Evolutionary conservation across 306 rosid genomes (phyloP).

Genomic region (Fragaria iinumae): DNA sequence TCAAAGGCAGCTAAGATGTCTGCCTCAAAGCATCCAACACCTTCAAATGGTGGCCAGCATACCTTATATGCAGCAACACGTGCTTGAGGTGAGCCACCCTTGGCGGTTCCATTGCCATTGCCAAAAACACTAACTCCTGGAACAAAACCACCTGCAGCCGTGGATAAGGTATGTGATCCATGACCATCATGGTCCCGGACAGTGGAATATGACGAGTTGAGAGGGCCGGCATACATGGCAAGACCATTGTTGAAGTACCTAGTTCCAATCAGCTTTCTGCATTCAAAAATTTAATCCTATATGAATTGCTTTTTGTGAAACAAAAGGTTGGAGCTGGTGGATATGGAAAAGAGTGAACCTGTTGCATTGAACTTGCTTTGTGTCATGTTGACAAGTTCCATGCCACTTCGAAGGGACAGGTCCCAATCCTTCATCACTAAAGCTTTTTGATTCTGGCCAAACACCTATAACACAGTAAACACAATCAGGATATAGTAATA

Average conservation of each 20-base stretch:
- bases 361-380: conserved; percentile 43
- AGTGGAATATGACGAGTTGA: conserved; percentile 7
- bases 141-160: conserved; percentile 71
- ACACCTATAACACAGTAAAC: conserved; percentile 40
- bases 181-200: conserved; percentile 69
- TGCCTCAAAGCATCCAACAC: neutral
- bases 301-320: neutral
- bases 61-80: conserved; percentile 20
- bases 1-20: conserved; percentile 22
- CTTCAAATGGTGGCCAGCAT: conserved; percentile 16
- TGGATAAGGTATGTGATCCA: conserved; percentile 86
- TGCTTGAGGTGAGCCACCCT: conserved; percentile 46
- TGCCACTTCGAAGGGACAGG: conserved; percentile 64
- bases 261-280: conserved; percentile 85
- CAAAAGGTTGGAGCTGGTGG: neutral
- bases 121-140: conserved; percentile 44
- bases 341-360: conserved; percentile 34
- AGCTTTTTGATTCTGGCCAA: conserved; percentile 74
- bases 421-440: conserved; percentile 56
- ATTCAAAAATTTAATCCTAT: neutral
- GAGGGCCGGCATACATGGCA: neutral
- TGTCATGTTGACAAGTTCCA: conserved; percentile 52
- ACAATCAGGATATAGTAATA: neutral
- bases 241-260: conserved; percentile 61
- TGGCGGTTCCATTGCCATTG: conserved; percentile 65